Percentiles rank a stretch among this genome's conserved stretches.
Conservation (phyloP, 345 rosid species). For the Tarenaya hassleriana region DNA sequence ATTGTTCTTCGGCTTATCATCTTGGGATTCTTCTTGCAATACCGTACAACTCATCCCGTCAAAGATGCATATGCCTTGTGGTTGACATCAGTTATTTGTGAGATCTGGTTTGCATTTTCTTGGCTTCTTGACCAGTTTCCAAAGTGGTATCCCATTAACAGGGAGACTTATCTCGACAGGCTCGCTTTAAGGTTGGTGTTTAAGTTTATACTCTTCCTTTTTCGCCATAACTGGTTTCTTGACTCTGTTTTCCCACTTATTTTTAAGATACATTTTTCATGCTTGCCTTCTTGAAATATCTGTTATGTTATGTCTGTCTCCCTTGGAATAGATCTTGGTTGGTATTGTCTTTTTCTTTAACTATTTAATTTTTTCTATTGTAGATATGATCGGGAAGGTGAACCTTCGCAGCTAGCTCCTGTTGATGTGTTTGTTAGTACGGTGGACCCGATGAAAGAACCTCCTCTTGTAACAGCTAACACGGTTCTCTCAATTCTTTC, state of each 20-base stretch:
- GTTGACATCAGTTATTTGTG: slow-evolving; percentile 91
- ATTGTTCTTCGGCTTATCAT: slow-evolving; percentile 80
- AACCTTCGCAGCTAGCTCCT: slow-evolving; percentile 73
- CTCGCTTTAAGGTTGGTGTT: slow-evolving; percentile 46
- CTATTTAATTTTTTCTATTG: slow-evolving; percentile 2
- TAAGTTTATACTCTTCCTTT: no score
- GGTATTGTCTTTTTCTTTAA: no score
- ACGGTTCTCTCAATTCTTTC: slow-evolving; percentile 62
- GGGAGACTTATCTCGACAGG: slow-evolving; percentile 69
- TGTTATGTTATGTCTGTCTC: no score
- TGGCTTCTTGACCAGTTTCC: slow-evolving; percentile 99
- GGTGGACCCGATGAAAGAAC: slow-evolving; percentile 59
- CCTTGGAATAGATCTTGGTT: no score
- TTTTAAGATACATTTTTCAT: no score
- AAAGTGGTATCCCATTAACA: slow-evolving; percentile 86
- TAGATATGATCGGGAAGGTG: slow-evolving; percentile 83
- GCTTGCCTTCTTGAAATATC: no score
- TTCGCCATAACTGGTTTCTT: no score
- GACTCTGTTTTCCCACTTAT: no score
- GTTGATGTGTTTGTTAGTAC: slow-evolving; percentile 56
- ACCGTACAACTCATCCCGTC: slow-evolving; percentile 85
- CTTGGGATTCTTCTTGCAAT: slow-evolving; percentile 87
- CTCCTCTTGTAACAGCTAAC: slow-evolving; percentile 66
- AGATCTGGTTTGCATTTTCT: slow-evolving; percentile 96
- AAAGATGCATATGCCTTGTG: slow-evolving; percentile 80